Percentiles rank a stretch among this genome's conserved stretches.
These are phyloP conservation scores for Rubia occidens DNA, from an alignment of 305 asterid genomes.

Conservation along the genomic window DNA sequence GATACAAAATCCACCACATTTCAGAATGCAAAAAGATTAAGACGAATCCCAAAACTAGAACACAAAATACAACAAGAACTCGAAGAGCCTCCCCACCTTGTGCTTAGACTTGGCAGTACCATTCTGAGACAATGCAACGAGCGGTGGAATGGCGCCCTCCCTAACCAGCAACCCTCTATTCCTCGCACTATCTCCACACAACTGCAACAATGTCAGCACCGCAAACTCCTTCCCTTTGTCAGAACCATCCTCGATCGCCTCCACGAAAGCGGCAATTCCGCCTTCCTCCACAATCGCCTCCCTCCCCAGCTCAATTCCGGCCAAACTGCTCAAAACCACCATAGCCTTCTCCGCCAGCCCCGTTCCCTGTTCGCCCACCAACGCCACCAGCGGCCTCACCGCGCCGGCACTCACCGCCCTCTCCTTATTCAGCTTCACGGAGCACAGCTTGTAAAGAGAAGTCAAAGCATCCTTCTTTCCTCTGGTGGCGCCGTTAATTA, in stretches of 20 bases:
- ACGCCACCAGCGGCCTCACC: conserved; percentile 58
- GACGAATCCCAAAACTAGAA: neutral
- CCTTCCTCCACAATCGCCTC: conserved; percentile 82
- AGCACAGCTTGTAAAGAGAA: conserved; percentile 70
- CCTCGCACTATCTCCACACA: conserved; percentile 63
- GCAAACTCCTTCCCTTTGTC: conserved; percentile 84
- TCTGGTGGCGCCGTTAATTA: conserved; percentile 59
- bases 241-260: conserved; percentile 79
- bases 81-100: conserved; percentile 43
- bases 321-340: conserved; percentile 86
- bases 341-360: conserved; percentile 93
- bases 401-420: conserved; percentile 78
- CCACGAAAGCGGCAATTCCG: conserved; percentile 74
- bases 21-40: too few species aligned
- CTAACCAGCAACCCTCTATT: conserved; percentile 81
- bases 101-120: conserved; percentile 90
- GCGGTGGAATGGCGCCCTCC: conserved; percentile 94
- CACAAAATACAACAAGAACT: neutral
- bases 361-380: conserved; percentile 57
- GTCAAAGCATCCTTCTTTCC: conserved; percentile 94
- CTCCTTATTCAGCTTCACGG: conserved; percentile 68
- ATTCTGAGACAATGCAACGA: conserved; percentile 79
- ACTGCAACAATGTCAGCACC: conserved; percentile 69
- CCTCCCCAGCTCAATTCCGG: conserved; percentile 47
- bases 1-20: neutral